phyloP scores from a whole-genome alignment of 2,329 filamentous ascomycete species.

The Nemania abortiva region DNA sequence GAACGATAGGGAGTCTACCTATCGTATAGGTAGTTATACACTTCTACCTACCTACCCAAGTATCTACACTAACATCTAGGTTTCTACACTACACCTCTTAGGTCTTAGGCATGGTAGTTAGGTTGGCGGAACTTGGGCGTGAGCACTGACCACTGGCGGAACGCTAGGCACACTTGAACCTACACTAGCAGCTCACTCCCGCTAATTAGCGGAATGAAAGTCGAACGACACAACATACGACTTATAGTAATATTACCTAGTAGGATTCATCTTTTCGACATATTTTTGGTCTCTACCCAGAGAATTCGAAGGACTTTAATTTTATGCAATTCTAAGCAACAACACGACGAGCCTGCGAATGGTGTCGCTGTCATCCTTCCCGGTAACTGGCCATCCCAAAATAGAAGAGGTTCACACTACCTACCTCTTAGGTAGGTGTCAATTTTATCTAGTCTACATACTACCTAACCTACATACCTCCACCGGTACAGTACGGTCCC shows the following conservation, averaged over 20 bases:
- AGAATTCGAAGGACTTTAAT: constrained; percentile 8
- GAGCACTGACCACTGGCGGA: not conserved
- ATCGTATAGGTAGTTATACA: not conserved
- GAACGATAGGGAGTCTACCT: not conserved
- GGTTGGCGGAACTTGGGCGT: constrained; percentile 13
- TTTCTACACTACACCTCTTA: not conserved
- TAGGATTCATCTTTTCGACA: constrained; percentile 16
- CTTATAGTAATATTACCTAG: constrained; percentile 27
- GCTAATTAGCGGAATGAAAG: constrained; percentile 8
- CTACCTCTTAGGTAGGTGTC: not conserved
- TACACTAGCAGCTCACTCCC: constrained; percentile 13
- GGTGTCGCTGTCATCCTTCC: constrained; percentile 16
- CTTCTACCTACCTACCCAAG: not conserved
- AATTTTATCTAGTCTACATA: not conserved
- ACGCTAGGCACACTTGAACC: constrained; percentile 9
- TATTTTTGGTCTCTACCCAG: constrained; percentile 14
- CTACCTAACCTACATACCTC: not conserved
- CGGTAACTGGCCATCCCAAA: constrained; percentile 15
- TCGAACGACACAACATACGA: constrained; percentile 40
- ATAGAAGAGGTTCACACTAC: constrained; percentile 6
- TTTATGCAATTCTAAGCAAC: constrained; percentile 25
- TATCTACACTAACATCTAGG: not conserved
- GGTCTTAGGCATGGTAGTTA: not conserved
- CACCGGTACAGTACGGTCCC: not conserved
- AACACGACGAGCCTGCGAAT: not conserved